phyloP scores from a whole-genome alignment of 192 early-diverging fungal species.

The Podila minutissima region DNA sequence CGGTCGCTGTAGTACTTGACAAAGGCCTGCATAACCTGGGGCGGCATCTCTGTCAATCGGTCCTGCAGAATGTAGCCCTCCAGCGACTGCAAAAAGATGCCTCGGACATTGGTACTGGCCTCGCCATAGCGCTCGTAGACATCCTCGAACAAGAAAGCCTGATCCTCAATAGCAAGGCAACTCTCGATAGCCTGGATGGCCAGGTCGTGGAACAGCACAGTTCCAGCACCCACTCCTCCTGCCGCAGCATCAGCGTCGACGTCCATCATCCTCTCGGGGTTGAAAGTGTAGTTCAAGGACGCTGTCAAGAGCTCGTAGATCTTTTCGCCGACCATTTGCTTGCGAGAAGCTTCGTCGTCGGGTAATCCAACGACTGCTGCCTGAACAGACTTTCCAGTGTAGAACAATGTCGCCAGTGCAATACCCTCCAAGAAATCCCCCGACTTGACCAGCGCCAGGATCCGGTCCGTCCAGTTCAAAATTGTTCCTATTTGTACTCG shows the following conservation, averaged over 20 bases:
- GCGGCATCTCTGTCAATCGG: constrained; percentile 62
- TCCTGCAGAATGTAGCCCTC: constrained; percentile 64
- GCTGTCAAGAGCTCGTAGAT: constrained; percentile 62
- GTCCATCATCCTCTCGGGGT: constrained; percentile 54
- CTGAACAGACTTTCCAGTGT: constrained; percentile 64
- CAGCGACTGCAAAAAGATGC: constrained; percentile 61
- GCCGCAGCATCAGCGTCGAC: constrained; percentile 52
- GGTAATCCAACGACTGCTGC: constrained; percentile 67
- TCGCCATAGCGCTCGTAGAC: constrained; percentile 66
- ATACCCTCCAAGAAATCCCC: constrained; percentile 69
- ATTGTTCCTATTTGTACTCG: constrained; percentile 64
- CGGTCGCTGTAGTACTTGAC: constrained; percentile 59
- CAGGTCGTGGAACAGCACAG: constrained; percentile 55
- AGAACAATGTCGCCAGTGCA: constrained; percentile 64
- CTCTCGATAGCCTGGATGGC: constrained; percentile 63
- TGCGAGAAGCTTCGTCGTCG: constrained; percentile 61
- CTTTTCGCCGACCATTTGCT: constrained; percentile 62
- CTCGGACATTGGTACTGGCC: constrained; percentile 47
- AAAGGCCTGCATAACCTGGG: constrained; percentile 67
- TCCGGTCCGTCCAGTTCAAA: constrained; percentile 67
- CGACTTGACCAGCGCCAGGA: constrained; percentile 62
- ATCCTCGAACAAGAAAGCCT: constrained; percentile 61
- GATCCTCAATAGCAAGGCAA: constrained; percentile 62
- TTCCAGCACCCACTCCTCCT: constrained; percentile 51
- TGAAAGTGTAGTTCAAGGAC: constrained; percentile 66